Percentiles rank a stretch among this genome's conserved stretches.
Conservation (phyloP, 176 grass and related monocot species). For the Rhynchospora breviuscula region DNA sequence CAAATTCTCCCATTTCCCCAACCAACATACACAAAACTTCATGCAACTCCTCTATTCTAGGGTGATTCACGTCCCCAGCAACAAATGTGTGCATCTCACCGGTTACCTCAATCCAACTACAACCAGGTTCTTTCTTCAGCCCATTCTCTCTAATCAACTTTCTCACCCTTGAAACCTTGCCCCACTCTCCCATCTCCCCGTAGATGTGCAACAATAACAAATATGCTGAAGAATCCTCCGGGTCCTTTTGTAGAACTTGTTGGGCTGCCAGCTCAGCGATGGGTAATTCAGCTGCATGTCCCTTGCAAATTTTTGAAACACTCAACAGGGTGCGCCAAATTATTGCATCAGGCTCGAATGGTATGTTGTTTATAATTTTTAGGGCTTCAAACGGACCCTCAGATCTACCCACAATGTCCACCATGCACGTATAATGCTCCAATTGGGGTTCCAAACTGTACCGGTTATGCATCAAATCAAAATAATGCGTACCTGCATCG, state of each 20-base stretch:
- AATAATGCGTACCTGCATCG: slow-evolving; percentile 58
- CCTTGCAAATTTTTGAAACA: slow-evolving; percentile 56
- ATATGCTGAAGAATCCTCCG: slow-evolving; percentile 67
- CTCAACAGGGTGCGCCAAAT: slow-evolving; percentile 73
- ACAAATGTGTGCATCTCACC: slow-evolving; percentile 71
- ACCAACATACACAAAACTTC: slow-evolving; percentile 57
- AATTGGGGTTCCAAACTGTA: slow-evolving; percentile 72
- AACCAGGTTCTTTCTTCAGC: slow-evolving; percentile 78
- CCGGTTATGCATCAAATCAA: slow-evolving; percentile 47
- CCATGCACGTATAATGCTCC: slow-evolving; percentile 83
- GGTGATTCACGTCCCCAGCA: slow-evolving; percentile 60
- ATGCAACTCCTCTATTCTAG: slow-evolving; percentile 50
- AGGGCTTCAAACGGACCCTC: slow-evolving; percentile 59
- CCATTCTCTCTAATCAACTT: slow-evolving; percentile 52
- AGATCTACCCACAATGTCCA: slow-evolving; percentile 72
- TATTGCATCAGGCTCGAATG: slow-evolving; percentile 64
- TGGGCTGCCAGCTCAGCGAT: slow-evolving; percentile 61
- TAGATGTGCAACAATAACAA: slow-evolving; percentile 73
- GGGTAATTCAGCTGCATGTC: slow-evolving; percentile 34
- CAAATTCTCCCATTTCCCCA: slow-evolving; percentile 59
- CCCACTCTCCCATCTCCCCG: slow-evolving; percentile 52
- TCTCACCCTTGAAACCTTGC: slow-evolving; percentile 62
- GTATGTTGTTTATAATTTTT: slow-evolving; percentile 58
- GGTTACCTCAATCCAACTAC: slow-evolving; percentile 85
- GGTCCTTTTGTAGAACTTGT: slow-evolving; percentile 48